A percentile compares a stretch with the other conserved stretches of the same genome.
Evolutionary conservation across 352 stramenopile genomes (phyloP).

Genomic region (Aphanomyces cochlioides): DNA sequence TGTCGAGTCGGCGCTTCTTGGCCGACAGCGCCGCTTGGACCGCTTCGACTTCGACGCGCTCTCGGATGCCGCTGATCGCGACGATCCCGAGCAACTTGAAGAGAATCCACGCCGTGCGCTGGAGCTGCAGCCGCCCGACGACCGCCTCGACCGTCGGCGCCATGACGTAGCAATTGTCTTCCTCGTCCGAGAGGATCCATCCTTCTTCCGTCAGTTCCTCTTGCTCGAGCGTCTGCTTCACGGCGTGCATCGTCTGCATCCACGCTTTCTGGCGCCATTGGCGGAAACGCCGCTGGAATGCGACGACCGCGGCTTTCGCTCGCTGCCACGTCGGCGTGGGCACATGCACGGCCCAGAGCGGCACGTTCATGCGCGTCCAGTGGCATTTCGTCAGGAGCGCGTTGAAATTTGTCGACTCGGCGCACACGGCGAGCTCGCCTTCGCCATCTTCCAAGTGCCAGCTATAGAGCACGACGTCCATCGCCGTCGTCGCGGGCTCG

Average conservation of each 20-base stretch:
- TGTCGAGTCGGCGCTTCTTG: conserved; percentile 72
- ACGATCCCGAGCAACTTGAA: conserved; percentile 75
- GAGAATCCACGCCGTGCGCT: conserved; percentile 70
- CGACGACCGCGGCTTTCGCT: not conserved
- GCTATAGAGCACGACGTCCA: conserved; percentile 39
- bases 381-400: conserved; percentile 43
- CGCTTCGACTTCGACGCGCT: conserved; percentile 69
- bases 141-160: conserved; percentile 64
- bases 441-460: conserved; percentile 33
- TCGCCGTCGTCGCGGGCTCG: conserved; percentile 41
- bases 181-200: conserved; percentile 19
- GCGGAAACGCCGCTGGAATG: conserved; percentile 18
- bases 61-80: conserved; percentile 62
- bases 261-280: not conserved
- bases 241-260: not conserved
- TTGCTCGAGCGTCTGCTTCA: not conserved
- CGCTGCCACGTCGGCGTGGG: not conserved
- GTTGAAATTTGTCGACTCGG: conserved; percentile 49
- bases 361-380: conserved; percentile 56
- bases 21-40: conserved; percentile 57
- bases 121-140: conserved; percentile 64
- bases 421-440: conserved; percentile 24
- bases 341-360: conserved; percentile 43
- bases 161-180: not conserved
- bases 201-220: conserved; percentile 4